Base-by-base conservation (phyloP, 73 alveolate species). In the Paramecium sonneborni region DNA sequence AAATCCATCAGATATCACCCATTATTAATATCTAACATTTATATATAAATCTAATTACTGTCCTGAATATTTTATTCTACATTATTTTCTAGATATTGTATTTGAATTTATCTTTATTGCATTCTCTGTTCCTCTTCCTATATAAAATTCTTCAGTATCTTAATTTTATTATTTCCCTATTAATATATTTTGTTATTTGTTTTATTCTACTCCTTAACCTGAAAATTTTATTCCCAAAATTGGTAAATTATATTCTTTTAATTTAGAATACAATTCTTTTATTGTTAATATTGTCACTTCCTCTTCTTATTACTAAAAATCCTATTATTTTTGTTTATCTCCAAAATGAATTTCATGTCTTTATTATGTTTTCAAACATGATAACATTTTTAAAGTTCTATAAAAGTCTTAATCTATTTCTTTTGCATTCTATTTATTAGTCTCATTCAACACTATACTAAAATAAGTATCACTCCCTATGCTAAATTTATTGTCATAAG, bases 171-270 rank as follows among this genome's bases (percentile, higher is more conserved):
- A 52, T 32, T 30, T 67, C 24, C 44, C 84, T 3, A 52, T 52
- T 52, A 52, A 18, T 6, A 52, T 52, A 18, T 52, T 52, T 5
- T 52, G 32, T 52, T 52, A 7, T 52, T 52, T 52, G 32, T 18
- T 52, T 38, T 74, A 74, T 5, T 74, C 87, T 4, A 74, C 87
- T 12, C 87, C 87, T 35, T 32, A 15, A 14, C 84, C 84, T 21
- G 84, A 26, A 67, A 67, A 23, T 67, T 67, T 67, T 1, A 67
- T 67, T 12, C 48, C 84, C 20, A 67, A 12, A 24, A 67, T 30
- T 67, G 84, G 84, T 14, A 67, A 20, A 30, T 26, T 30, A 67
- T 67, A 67, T 32, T 67, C 44, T 67, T 67, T 67, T 32, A 67
- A 67, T 12, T 67, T 67, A 21, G 20, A 14, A 30, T 30, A 30